A percentile compares a stretch with the other conserved stretches of the same genome.
Conservation (phyloP, 768 basidiomycete species). For the Lentinus tigrinus region DNA sequence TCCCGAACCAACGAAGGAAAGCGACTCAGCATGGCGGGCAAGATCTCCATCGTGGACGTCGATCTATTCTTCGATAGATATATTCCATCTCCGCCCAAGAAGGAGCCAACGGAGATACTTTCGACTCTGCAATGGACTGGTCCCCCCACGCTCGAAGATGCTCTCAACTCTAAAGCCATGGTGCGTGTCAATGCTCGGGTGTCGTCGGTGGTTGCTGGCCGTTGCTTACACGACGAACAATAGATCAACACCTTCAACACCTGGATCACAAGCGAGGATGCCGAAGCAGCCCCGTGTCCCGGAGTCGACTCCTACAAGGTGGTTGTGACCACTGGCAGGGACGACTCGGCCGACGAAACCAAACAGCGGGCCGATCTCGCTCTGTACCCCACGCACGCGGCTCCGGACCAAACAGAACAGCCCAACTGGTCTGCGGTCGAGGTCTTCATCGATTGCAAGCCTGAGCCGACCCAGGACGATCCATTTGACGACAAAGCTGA, state of each 20-base stretch:
- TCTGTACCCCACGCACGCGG: not conserved
- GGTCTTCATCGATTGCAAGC: conserved; percentile 6
- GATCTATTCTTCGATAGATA: not conserved
- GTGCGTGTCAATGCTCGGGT: not conserved
- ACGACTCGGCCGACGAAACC: not conserved
- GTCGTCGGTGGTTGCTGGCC: not conserved
- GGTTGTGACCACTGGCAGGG: not conserved
- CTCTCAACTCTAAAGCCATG: not conserved
- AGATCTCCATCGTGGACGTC: not conserved
- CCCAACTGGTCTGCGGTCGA: not conserved
- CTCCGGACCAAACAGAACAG: not conserved
- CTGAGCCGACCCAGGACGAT: not conserved
- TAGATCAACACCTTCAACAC: not conserved
- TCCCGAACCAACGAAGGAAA: no score
- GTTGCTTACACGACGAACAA: not conserved
- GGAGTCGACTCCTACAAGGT: not conserved
- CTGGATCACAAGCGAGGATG: not conserved
- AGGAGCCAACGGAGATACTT: not conserved
- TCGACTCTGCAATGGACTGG: not conserved
- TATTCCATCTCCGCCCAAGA: not conserved
- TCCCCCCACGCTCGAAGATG: not conserved
- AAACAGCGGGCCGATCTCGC: not conserved
- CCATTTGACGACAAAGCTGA: not conserved
- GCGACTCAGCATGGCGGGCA: not conserved
- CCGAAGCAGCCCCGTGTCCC: not conserved